A percentile compares a stretch with the other conserved stretches of the same genome.
These are phyloP conservation scores for Filobasidium uniguttulatum DNA, from an alignment of 1,284 basidiomycete genomes.

Conservation along the genomic window DNA sequence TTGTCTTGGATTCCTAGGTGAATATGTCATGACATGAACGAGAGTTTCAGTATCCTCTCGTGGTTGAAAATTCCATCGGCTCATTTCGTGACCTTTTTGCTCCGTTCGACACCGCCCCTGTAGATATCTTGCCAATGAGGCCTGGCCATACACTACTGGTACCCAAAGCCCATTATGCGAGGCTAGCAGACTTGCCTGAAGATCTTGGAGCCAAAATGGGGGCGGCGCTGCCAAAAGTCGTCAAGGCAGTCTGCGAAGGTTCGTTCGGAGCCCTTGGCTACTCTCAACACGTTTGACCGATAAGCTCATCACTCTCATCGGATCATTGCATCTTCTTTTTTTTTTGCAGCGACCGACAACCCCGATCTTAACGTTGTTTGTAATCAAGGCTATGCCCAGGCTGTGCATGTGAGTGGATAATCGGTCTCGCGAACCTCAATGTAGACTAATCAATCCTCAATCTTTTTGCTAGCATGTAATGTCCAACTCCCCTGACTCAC, in stretches of 20 bases:
- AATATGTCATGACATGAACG: neutral
- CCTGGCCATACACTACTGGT: conserved; percentile 14
- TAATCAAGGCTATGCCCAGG: conserved; percentile 16
- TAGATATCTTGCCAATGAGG: conserved; percentile 16
- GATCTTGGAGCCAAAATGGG: conserved; percentile 12
- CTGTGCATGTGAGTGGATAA: conserved; percentile 7
- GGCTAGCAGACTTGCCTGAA: conserved; percentile 12
- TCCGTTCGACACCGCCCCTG: neutral
- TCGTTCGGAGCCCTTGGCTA: neutral
- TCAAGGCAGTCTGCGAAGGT: conserved; percentile 15
- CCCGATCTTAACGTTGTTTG: conserved; percentile 15
- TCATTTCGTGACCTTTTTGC: neutral
- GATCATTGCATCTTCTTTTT: neutral
- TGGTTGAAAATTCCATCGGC: too few species aligned
- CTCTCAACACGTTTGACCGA: conserved; percentile 3
- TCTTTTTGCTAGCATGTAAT: conserved; percentile 8
- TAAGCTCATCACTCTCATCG: neutral
- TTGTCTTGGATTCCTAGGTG: conserved; percentile 15
- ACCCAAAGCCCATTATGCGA: conserved; percentile 13
- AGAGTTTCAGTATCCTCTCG: too few species aligned
- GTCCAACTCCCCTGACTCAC: neutral
- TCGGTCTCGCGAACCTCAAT: neutral
- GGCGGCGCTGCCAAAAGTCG: conserved; percentile 12
- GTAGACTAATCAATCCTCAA: neutral
- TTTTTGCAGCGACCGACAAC: conserved; percentile 11